These are phyloP conservation scores for Prunus kanzakura DNA, from an alignment of 306 rosid species.

Conservation along the genomic window DNA sequence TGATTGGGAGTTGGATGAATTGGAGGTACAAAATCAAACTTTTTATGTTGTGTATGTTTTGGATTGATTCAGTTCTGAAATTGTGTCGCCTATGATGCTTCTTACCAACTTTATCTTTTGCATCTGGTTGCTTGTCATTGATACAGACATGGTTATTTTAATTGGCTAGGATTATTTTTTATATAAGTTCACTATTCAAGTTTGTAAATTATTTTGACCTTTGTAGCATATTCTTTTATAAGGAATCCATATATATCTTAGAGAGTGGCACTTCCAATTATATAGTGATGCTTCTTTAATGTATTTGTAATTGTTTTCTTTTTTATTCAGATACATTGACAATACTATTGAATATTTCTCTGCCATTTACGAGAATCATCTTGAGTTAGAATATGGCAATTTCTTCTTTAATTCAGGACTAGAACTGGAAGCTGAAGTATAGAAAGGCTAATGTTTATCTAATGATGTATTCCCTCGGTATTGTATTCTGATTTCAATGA, in stretches of 20 bases:
- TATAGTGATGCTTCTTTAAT: not conserved
- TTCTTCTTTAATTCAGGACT: no score
- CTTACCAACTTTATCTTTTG: not conserved
- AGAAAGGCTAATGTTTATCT: not conserved
- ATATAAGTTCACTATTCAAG: not conserved
- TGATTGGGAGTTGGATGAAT: slow-evolving; percentile 90
- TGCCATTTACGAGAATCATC: not conserved
- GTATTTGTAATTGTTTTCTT: no score
- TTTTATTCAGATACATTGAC: not conserved
- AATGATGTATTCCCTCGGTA: not conserved
- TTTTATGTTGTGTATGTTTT: slow-evolving; percentile 1
- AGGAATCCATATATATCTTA: not conserved
- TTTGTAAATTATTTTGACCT: not conserved
- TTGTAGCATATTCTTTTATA: not conserved
- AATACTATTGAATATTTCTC: not conserved
- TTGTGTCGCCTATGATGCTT: not conserved
- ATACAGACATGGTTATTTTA: not conserved
- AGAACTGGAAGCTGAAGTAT: no score
- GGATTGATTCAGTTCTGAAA: slow-evolving; percentile 10
- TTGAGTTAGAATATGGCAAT: not conserved
- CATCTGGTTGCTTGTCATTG: not conserved
- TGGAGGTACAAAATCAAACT: slow-evolving; percentile 51
- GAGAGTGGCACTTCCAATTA: not conserved
- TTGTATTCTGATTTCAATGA: not conserved
- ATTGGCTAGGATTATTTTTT: not conserved